Base-by-base conservation (phyloP, 2,329 filamentous ascomycete genomes). In the Talaromyces sp. region DNA sequence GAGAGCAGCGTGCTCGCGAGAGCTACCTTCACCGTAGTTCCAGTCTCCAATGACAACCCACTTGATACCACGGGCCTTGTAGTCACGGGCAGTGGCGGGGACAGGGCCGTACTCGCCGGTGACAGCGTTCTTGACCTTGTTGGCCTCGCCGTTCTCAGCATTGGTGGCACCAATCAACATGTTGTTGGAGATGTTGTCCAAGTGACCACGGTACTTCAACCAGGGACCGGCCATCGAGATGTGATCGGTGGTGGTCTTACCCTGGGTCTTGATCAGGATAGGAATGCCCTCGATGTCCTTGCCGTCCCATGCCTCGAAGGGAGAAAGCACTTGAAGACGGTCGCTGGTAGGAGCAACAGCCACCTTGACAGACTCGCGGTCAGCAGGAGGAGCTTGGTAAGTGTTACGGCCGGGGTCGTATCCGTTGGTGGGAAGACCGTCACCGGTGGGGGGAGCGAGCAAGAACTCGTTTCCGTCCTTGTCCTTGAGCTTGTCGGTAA, bases 101-200 rank as follows among this genome's bases (percentile, higher is more conserved):
- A 99, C 94, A 63, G 91, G 90, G 73, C 88, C 92, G 76, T 86
- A 93, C 68, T 92, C 86, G 70, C 88, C 90, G 65, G 83, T 96
- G 72, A 89, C 88, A 79, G 85, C 80, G 87, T 99, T 97, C 85
- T 91, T 89, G 78, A 99, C 83, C 85, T 95, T 96, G 87, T 99
- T 99, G 71, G 92, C 92, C 83, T 97, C 91, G 63, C 88, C 91
- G 80, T 97, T 99, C 73, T 90, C 92, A 71, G 89, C 88, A 81
- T 97, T 99, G 81, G 92, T 91, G 72, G 94, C 94, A 81, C 93
- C 93, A 70, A 97, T 97, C 77, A 97, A 81, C 91, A 97, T 96
- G 86, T 97, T 97, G 88, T 97, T 97, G 75, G 92, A 97, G 81
- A 97, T 97, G 86, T 97, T 97, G 86, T 97, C 93, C 72, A 97